Base-by-base conservation (phyloP, 495 filamentous ascomycete genomes). In the Penicillium pulvis region DNA sequence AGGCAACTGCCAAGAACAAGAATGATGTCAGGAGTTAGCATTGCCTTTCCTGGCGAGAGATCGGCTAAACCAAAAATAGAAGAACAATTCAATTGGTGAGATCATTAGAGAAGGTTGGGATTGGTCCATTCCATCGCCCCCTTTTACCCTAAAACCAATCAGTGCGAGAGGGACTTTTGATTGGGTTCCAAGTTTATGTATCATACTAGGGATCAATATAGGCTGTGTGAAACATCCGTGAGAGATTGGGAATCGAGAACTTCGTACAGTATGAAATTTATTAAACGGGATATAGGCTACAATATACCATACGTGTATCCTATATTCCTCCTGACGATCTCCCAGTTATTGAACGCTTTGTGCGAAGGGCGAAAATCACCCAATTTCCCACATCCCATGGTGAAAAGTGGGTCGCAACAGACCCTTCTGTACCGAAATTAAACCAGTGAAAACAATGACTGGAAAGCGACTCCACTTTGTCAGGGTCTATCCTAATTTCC, bases 401-500 rank as follows among this genome's bases (percentile, higher is more conserved):
- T 7, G 28, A 28, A 41, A 41, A 17, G 14, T 16, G 39, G 16
- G 12, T 24, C 26, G 7, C 14, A 33, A 17, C 24, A 31, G 26
- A 17, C 47, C 26, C n/a, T 31, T 16, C 47, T 28, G 47, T 17
- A 28, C 1, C 8, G 14, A 23, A 49, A 28, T 33, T n/a, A 7
- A 33, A 17, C 47, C 47, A 26, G n/a, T 50, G 26, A 12, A 9
- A 50, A 41, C 39, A 41, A 2, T 11, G 30, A n/a, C 8, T 20
- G 6, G 26, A 17, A 33, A 33, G 0, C 26, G 31, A 20, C 49
- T 36, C 49, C 49, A 52, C 49, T 33, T 20, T 31, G 11, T 7
- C 49, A 52, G 49, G 28, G 49, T 52, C 49, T 52, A 52, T 52
- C 49, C 16, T 39, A 52, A 52, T 52, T 52, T 52, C 49, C 49